Evolutionary conservation across 805 yeast species (phyloP).

Genomic region (Metschnikowia lachancei): DNA sequence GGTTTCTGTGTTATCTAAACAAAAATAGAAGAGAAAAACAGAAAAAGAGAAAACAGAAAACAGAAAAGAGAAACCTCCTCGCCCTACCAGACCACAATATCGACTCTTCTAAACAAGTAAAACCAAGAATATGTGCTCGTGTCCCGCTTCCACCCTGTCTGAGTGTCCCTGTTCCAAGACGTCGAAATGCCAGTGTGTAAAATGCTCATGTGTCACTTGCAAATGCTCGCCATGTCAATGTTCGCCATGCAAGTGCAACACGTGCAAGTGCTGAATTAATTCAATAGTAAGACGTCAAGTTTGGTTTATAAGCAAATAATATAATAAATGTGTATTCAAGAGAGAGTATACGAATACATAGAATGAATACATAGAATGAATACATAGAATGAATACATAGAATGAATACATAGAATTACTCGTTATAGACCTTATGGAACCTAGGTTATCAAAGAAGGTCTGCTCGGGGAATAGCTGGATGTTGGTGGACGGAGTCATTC

Average conservation of each 20-base stretch:
- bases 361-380: too few species aligned
- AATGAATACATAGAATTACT: too few species aligned
- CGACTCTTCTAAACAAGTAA: background rate
- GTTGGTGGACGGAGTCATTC: too few species aligned
- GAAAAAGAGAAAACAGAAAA: background rate
- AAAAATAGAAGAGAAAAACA: background rate
- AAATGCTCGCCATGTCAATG: conserved; percentile 5
- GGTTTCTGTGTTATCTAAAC: background rate
- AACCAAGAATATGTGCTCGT: conserved; percentile 1
- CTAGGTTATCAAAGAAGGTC: too few species aligned
- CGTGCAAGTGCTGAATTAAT: conserved; percentile 4
- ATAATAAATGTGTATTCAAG: too few species aligned
- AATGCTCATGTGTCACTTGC: background rate
- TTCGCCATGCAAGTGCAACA: too few species aligned
- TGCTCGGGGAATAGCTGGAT: too few species aligned
- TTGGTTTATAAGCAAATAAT: background rate
- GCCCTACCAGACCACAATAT: too few species aligned
- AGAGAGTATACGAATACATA: too few species aligned
- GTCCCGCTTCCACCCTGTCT: conserved; percentile 1
- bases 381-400: too few species aligned
- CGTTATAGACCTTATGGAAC: too few species aligned
- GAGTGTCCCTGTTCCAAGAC: background rate
- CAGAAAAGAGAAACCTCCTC: background rate
- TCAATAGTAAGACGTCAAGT: background rate
- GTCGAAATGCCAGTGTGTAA: conserved; percentile 1